A percentile compares a stretch with the other conserved stretches of the same genome.
These are phyloP conservation scores for Hevea brasiliensis DNA, from an alignment of 345 rosid species.

Conservation along the genomic window DNA sequence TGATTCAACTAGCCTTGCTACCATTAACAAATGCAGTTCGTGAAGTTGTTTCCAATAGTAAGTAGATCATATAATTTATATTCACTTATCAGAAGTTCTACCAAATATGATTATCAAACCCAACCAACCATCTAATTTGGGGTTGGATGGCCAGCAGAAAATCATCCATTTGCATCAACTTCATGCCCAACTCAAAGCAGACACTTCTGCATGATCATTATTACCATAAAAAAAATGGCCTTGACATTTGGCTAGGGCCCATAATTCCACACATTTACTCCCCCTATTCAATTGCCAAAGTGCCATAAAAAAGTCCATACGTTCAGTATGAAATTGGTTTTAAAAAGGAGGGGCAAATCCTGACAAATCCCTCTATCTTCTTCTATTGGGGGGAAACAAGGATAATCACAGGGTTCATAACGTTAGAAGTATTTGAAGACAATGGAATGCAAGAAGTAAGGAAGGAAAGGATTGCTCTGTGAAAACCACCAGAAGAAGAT, in stretches of 20 bases:
- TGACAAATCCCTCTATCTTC: neutral
- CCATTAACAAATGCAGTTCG: neutral
- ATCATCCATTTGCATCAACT: neutral
- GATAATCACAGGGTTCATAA: neutral
- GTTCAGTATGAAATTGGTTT: neutral
- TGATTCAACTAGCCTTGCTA: neutral
- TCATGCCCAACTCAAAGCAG: neutral
- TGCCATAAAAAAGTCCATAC: neutral
- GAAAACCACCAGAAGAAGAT: neutral
- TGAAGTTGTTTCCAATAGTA: neutral
- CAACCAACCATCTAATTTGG: neutral
- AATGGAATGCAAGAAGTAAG: neutral
- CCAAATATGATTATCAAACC: neutral
- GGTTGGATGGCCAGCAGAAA: neutral
- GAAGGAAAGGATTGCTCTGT: neutral
- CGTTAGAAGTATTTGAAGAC: neutral
- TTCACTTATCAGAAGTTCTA: neutral
- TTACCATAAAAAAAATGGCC: neutral
- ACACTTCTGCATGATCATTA: neutral
- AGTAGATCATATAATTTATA: neutral
- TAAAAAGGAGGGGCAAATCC: neutral
- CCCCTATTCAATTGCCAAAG: neutral
- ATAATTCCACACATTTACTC: neutral
- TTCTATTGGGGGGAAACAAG: too few relatives aligned
- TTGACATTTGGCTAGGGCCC: neutral